Evolutionary conservation across 2,329 filamentous ascomycete genomes (phyloP).

Genomic region (Raffaelea deltoideospora): DNA sequence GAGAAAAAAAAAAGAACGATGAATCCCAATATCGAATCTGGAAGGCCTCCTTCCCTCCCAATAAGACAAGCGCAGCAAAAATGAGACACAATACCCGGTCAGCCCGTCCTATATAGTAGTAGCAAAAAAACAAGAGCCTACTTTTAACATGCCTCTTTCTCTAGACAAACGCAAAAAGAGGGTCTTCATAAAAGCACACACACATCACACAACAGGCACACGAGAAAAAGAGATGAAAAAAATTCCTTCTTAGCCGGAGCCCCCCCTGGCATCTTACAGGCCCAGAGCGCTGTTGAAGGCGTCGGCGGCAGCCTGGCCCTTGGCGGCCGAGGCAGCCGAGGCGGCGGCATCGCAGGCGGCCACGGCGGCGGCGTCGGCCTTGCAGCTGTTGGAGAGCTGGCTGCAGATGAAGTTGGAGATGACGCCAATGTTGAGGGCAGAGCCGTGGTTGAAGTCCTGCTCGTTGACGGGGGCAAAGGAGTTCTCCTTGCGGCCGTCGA

Average conservation of each 20-base stretch:
- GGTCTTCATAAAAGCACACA: no score
- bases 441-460: slow-evolving; percentile 35
- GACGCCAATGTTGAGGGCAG: slow-evolving; percentile 23
- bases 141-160: no score
- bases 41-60: no score
- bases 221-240: neutral
- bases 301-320: slow-evolving; percentile 21
- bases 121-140: no score
- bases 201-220: neutral
- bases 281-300: slow-evolving; percentile 24
- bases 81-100: no score
- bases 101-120: no score
- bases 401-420: slow-evolving; percentile 23
- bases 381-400: slow-evolving; percentile 20
- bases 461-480: slow-evolving; percentile 23
- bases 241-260: no score
- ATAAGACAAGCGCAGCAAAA: no score
- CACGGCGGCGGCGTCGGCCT: slow-evolving; percentile 17
- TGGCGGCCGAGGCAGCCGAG: slow-evolving; percentile 15
- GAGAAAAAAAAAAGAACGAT: no score
- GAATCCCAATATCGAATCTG: no score
- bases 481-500: slow-evolving; percentile 30
- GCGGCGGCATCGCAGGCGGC: slow-evolving; percentile 17
- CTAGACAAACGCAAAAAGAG: no score
- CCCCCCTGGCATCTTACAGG: slow-evolving; percentile 5